Percentiles rank a stretch among this genome's conserved stretches.
Evolutionary conservation across 805 yeast species (phyloP).

Genomic region (Spathaspora sp.): DNA sequence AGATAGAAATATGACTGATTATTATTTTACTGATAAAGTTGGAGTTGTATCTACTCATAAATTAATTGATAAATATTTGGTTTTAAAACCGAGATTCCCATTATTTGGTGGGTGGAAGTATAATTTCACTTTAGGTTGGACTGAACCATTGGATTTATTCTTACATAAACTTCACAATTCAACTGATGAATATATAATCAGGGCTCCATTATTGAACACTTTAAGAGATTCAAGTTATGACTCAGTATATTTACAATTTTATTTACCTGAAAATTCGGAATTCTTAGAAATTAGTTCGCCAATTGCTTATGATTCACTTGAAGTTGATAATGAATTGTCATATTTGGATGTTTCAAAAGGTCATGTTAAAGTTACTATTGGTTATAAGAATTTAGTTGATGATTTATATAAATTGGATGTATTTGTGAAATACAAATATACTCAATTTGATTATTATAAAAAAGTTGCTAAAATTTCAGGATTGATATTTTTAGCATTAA

Average conservation of each 20-base stretch:
- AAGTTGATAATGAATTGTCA: slow-evolving; percentile 42
- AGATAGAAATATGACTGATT: slow-evolving; percentile 39
- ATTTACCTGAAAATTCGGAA: slow-evolving; percentile 85
- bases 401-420: slow-evolving; percentile 57
- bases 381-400: slow-evolving; percentile 62
- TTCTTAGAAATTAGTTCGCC: slow-evolving; percentile 57
- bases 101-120: slow-evolving; percentile 94
- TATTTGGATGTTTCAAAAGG: slow-evolving; percentile 76
- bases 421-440: slow-evolving; percentile 59
- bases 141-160: slow-evolving; percentile 51
- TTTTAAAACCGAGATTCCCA: slow-evolving; percentile 87
- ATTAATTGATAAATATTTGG: slow-evolving; percentile 39
- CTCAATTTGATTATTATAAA: slow-evolving; percentile 46
- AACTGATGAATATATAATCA: slow-evolving; percentile 51
- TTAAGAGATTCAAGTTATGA: slow-evolving; percentile 69
- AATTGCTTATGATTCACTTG: slow-evolving; percentile 31
- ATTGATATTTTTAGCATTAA: slow-evolving; percentile 56
- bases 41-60: slow-evolving; percentile 87
- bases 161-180: slow-evolving; percentile 39
- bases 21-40: slow-evolving; percentile 82
- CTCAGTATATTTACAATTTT: slow-evolving; percentile 54
- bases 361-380: slow-evolving; percentile 67
- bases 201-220: slow-evolving; percentile 71
- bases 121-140: slow-evolving; percentile 96
- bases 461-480: slow-evolving; percentile 69